Base-by-base conservation (phyloP, 2,329 filamentous ascomycete genomes). In the Leptographium flavum region DNA sequence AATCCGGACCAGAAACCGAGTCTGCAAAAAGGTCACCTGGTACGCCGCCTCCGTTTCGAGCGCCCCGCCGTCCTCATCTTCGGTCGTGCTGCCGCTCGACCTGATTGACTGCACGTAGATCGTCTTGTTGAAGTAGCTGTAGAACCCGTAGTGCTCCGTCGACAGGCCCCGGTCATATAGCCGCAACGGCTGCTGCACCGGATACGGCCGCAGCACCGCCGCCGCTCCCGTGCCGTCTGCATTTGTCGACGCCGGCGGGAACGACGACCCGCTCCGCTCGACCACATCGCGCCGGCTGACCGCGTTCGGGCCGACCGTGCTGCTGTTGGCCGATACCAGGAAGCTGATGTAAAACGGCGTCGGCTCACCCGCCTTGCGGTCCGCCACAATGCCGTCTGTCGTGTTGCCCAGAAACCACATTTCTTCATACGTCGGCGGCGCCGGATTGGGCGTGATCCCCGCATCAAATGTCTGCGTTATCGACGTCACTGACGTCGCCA, bases 71-170 rank as follows among this genome's bases (percentile, higher is more conserved):
- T 74, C 62, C 39, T 64, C 54, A 52, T 62, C 1, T 68, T 62
- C 1, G 68, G 62, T 3, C 68, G 59, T 1, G 41, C 63, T 57
- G 8, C 19, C 21, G n/a, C 35, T 31, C n/a, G 64, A 58, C 14
- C 58, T 56, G 11, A 70, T 64, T 15, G 76, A 79, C 53, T 79
- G 77, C 50, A 94, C 69, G 66, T 90, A 94, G 51, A 94, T 85
- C 9, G 81, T 83, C 52, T 87, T 85, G 63, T 87, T 80, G 61
- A 84, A 96, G 67, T 94, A 93, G 1, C 76, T 84, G 65, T 94
- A 95, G 64, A 95, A 95, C 3, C 86, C 87, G 61, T 93, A 95
- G 63, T 94, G 87, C 60, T 96, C 90, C 0, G 81, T 81, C 2
- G 73, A 66, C 25, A 83, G 68, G 17, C 83, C 87, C 19, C 87